Percentiles rank a stretch among this genome's conserved stretches.
Conservation (phyloP, 169 alveolate species). For the Cryptosporidium viatorum region DNA sequence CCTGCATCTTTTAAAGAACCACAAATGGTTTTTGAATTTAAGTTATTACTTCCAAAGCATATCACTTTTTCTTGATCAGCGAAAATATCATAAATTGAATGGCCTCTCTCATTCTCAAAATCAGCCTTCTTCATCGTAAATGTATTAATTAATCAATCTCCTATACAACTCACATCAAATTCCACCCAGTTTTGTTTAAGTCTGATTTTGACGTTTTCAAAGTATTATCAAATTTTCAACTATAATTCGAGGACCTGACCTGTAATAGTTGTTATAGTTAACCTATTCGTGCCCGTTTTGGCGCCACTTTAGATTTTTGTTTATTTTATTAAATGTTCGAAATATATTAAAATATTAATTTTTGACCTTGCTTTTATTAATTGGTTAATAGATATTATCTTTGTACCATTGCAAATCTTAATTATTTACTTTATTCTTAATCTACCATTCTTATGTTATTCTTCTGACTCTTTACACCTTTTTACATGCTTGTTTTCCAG, state of each 20-base stretch:
- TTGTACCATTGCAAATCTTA: background rate
- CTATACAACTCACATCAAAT: background rate
- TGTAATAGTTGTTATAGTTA: background rate
- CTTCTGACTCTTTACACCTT: background rate
- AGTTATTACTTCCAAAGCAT: background rate
- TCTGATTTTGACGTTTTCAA: background rate
- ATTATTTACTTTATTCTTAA: background rate
- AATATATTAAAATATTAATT: background rate
- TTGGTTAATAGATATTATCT: background rate
- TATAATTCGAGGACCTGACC: background rate
- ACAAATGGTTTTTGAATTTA: background rate
- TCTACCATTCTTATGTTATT: background rate
- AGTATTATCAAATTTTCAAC: background rate
- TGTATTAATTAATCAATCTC: background rate
- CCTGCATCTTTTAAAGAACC: conserved; percentile 7
- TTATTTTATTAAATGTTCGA: background rate
- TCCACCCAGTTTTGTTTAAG: background rate
- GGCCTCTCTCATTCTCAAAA: conserved; percentile 34
- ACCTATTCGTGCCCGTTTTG: background rate
- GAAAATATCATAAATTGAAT: conserved; percentile 24
- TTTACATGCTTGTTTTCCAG: background rate
- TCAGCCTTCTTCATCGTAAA: conserved; percentile 13
- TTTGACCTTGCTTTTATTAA: background rate
- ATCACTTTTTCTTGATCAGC: conserved; percentile 12
- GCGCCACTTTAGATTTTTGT: conserved; percentile 2